Conservation (phyloP, 805 yeast species). For the Candida hispaniensis region DNA sequence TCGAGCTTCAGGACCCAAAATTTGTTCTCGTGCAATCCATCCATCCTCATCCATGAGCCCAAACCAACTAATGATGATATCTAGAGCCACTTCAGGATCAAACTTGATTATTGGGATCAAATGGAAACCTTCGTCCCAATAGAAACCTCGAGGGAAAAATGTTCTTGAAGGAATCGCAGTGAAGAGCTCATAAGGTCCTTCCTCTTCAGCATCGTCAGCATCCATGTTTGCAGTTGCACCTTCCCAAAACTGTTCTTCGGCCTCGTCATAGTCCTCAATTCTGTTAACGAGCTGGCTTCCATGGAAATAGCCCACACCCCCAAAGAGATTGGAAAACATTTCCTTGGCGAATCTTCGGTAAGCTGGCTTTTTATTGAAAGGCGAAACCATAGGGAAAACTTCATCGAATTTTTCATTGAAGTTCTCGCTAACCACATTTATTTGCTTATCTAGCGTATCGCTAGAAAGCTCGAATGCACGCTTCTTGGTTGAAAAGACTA, state of each 20-base stretch:
- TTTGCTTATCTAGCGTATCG: conserved; percentile 20
- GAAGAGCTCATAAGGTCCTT: conserved; percentile 70
- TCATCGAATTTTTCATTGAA: conserved; percentile 45
- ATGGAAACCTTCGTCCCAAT: conserved; percentile 99
- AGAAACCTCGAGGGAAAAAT: conserved; percentile 91
- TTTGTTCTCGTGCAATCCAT: conserved; percentile 95
- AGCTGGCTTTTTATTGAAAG: conserved; percentile 36
- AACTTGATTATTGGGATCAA: conserved; percentile 69
- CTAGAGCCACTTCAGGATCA: conserved; percentile 73
- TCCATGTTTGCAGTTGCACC: conserved; percentile 17
- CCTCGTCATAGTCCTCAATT: conserved; percentile 57
- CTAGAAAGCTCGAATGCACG: conserved; percentile 25
- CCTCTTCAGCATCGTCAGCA: conserved; percentile 30
- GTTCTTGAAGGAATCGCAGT: conserved; percentile 86
- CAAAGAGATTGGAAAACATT: conserved; percentile 68
- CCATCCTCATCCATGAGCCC: conserved; percentile 76
- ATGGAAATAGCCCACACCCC: conserved; percentile 81
- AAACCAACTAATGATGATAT: conserved; percentile 82
- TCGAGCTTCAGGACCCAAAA: conserved; percentile 84
- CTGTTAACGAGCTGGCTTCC: conserved; percentile 81
- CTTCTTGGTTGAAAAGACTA: conserved; percentile 44
- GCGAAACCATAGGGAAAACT: conserved; percentile 43
- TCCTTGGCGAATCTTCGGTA: conserved; percentile 60
- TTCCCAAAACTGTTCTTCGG: conserved; percentile 39
- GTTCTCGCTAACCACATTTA: conserved; percentile 28